Conservation (phyloP, 805 yeast species). For the Ogataea dorogensis region DNA sequence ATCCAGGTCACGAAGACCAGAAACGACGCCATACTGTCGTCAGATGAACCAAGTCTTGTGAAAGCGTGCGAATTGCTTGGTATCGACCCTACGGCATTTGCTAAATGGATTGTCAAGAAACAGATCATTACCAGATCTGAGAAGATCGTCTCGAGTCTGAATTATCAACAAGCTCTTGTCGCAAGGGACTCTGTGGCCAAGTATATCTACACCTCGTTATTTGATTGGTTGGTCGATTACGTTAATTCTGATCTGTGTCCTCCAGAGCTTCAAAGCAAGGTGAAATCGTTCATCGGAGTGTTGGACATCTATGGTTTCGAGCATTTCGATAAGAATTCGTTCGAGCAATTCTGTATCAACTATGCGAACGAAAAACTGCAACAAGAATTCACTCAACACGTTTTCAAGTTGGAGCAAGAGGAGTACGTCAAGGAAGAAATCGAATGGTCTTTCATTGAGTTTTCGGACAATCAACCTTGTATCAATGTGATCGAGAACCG, state of each 20-base stretch:
- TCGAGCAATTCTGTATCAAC: constrained; percentile 96
- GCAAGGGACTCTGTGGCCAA: constrained; percentile 97
- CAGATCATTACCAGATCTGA: constrained; percentile 92
- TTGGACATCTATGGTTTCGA: constrained; percentile 97
- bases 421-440: constrained; percentile 90
- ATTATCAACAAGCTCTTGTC: constrained; percentile 78
- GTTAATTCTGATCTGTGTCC: constrained; percentile 83
- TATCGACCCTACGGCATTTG: constrained; percentile 66
- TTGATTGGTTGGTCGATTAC: constrained; percentile 90
- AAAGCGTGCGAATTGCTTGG: constrained; percentile 85
- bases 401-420: constrained; percentile 94
- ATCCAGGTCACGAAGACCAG: constrained; percentile 82
- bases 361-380: constrained; percentile 96
- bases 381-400: constrained; percentile 96
- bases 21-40: constrained; percentile 73
- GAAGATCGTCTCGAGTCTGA: constrained; percentile 81
- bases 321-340: constrained; percentile 90
- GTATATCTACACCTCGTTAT: constrained; percentile 85
- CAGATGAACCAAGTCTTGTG: constrained; percentile 83
- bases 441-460: constrained; percentile 95
- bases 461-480: constrained; percentile 96
- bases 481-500: constrained; percentile 87
- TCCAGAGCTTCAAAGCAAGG: constrained; percentile 56
- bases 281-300: constrained; percentile 85
- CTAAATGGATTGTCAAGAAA: constrained; percentile 90